phyloP scores from a whole-genome alignment of 306 rosid species.

The Prunus dulcis region DNA sequence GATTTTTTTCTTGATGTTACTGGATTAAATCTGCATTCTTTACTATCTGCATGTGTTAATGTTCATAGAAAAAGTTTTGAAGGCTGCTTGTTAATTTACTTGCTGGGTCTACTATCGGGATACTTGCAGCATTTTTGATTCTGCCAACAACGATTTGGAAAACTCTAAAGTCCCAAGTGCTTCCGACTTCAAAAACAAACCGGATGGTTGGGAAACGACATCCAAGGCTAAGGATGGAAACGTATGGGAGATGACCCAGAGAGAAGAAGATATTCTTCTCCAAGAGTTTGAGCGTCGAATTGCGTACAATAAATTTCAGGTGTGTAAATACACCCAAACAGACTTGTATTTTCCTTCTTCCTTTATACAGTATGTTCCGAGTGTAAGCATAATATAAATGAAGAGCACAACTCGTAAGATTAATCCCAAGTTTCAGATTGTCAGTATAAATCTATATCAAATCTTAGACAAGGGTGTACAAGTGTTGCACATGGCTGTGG shows the following conservation, averaged over 20 bases:
- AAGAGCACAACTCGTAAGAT: not conserved
- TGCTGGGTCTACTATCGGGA: constrained; percentile 16
- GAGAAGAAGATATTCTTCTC: constrained; percentile 91
- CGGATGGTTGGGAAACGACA: constrained; percentile 97
- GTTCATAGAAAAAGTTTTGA: not conserved
- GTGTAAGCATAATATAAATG: not conserved
- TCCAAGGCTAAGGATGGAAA: constrained; percentile 69
- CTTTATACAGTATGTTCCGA: not conserved
- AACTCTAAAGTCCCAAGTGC: constrained; percentile 46
- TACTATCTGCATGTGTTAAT: not conserved
- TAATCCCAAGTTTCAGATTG: not conserved
- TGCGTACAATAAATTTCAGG: constrained; percentile 96
- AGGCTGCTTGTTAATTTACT: constrained; percentile 11
- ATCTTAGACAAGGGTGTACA: not conserved
- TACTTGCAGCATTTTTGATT: constrained; percentile 69
- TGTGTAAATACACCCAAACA: constrained; percentile 11
- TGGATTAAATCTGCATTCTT: not conserved
- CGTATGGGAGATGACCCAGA: constrained; percentile 95
- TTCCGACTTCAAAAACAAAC: constrained; percentile 69
- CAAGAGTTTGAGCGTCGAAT: constrained; percentile 93
- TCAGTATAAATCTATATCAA: not conserved
- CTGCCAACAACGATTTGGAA: constrained; percentile 52
- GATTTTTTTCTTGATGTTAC: not conserved
- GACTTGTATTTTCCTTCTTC: not conserved
- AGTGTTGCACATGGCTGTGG: not conserved